These are phyloP conservation scores for Jacaranda copaia DNA, from an alignment of 257 asterid species.

Conservation along the genomic window DNA sequence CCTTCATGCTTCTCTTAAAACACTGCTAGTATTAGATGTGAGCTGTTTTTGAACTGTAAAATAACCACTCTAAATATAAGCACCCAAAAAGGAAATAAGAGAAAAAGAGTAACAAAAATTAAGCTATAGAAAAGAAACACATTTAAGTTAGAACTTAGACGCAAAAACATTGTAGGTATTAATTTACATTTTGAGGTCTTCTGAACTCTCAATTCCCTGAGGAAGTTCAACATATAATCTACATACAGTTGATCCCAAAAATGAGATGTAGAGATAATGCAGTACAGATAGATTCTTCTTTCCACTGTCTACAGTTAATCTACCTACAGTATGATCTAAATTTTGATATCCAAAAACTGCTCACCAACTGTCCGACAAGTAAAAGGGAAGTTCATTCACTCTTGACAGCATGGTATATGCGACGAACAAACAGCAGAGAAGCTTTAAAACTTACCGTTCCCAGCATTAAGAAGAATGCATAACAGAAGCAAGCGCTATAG, in stretches of 20 bases:
- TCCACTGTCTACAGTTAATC: conserved; percentile 10
- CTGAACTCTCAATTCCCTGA: background rate
- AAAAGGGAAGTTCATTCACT: conserved; percentile 68
- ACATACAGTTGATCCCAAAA: conserved; percentile 3
- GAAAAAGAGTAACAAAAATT: too few species aligned
- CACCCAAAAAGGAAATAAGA: too few species aligned
- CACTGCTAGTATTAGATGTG: too few species aligned
- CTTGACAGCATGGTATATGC: conserved; percentile 68
- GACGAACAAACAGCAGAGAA: conserved; percentile 66
- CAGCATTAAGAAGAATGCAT: conserved; percentile 75
- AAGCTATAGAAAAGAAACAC: too few species aligned
- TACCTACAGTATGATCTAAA: conserved; percentile 3
- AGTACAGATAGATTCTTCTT: conserved; percentile 6
- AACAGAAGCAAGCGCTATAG: conserved; percentile 75
- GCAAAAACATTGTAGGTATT: too few species aligned
- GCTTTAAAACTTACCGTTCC: conserved; percentile 73
- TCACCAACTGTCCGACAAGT: too few species aligned
- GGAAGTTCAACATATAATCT: background rate
- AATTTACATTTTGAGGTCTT: background rate
- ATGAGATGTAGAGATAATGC: background rate
- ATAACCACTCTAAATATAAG: too few species aligned
- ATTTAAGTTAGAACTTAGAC: too few species aligned
- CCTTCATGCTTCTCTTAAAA: too few species aligned
- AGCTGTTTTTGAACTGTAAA: too few species aligned
- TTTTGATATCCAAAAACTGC: too few species aligned